Evolutionary conservation across 2,329 filamentous ascomycete genomes (phyloP), one percentile per base, ranked within the genome.

Genomic region (Ascochyta pisi): DNA sequence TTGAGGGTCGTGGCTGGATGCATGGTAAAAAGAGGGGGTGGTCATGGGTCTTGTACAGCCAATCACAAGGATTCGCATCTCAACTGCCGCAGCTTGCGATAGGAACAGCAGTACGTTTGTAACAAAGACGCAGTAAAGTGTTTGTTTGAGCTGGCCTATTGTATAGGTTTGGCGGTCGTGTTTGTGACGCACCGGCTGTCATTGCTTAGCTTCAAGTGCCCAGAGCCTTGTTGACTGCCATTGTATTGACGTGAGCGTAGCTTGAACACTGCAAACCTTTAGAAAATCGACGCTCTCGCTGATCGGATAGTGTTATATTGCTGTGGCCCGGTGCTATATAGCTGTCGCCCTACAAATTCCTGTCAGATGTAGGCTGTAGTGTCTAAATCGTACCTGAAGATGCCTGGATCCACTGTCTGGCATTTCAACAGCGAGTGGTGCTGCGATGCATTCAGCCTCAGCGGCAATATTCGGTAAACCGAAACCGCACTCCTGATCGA

Each of bases 1-100:
- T 29, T 1, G 26, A 16, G 6, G 33, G n/a, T n/a, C 26, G 37
- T 40, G 42, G 42, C 53, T 47, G 47, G 48, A 47, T 13, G 44
- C 39, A 54, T 57, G 47, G 44, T 53, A 43, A 37, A 37, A 56
- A 51, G 53, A 56, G 53, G 53, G 52, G 49, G 23, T 54, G 39
- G 27, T 42, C 44, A 57, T 23, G 44, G 45, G 33, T 42, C 37
- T 23, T 3, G n/a, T 13, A 35, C 31, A 15, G 34, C 50, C 50
- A 52, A 54, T 54, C 44, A 48, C 15, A 24, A 24, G 41, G 1
- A 8, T 6, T 19, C 7, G 31, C 37, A 13, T 15, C 22, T 10
- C 12, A 34, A 39, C 10, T 50, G 24, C 31, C 47, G 42, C 7
- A 41, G 16, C 9, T 10, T 26, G 29, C 19, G 6, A 5, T 26